Percentiles rank a stretch among this genome's conserved stretches.
Evolutionary conservation across 768 basidiomycete genomes (phyloP).

Genomic region (Agaricus bisporus): DNA sequence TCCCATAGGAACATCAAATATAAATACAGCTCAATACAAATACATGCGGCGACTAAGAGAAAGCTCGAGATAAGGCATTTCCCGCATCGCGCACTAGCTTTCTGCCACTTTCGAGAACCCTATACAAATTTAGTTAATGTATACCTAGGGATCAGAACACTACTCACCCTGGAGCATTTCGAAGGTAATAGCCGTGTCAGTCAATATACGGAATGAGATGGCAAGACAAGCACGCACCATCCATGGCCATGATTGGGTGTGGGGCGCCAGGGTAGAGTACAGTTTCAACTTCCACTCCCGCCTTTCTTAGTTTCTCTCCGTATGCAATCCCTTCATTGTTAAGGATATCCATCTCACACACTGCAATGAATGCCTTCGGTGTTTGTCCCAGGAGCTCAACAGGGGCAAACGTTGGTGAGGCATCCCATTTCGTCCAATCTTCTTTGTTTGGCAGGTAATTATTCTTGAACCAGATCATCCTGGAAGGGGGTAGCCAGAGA

Average conservation of each 20-base stretch:
- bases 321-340: constrained; percentile 62
- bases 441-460: constrained; percentile 61
- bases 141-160: background rate
- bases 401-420: constrained; percentile 67
- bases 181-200: background rate
- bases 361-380: constrained; percentile 57
- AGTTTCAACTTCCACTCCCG: constrained; percentile 48
- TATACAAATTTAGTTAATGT: background rate
- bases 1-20: too few relatives aligned
- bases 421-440: constrained; percentile 61
- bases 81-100: constrained; percentile 11
- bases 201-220: background rate
- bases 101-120: constrained; percentile 7
- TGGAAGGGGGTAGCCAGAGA: constrained; percentile 51
- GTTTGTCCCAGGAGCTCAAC: constrained; percentile 41
- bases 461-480: constrained; percentile 71
- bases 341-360: constrained; percentile 62
- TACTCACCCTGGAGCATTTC: constrained; percentile 3
- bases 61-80: background rate
- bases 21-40: too few relatives aligned
- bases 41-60: background rate
- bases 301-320: constrained; percentile 45
- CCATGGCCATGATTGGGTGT: constrained; percentile 73
- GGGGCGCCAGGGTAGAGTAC: constrained; percentile 59
- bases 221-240: constrained; percentile 37